Evolutionary conservation across 2,329 filamentous ascomycete species (phyloP).

Genomic region (Didymella lethalis): DNA sequence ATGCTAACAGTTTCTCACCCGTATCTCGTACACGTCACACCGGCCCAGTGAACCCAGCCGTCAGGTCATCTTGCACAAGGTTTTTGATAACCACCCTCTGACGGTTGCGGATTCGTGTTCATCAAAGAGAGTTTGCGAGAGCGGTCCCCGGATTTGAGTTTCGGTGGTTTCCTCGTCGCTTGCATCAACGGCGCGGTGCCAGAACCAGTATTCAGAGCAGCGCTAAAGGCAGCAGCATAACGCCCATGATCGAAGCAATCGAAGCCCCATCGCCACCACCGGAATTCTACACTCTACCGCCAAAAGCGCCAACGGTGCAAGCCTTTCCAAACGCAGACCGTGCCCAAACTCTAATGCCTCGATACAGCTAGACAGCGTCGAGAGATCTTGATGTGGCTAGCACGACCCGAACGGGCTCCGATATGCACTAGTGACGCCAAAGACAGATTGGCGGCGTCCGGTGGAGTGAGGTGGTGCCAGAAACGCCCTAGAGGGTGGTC

Average conservation of each 20-base stretch:
- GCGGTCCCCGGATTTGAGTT: background rate
- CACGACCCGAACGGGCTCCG: slow-evolving; percentile 3
- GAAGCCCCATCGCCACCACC: background rate
- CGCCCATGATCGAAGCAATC: slow-evolving; percentile 4
- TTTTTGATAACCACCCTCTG: background rate
- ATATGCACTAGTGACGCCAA: slow-evolving; percentile 13
- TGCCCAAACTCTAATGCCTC: slow-evolving; percentile 3
- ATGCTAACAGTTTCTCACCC: slow-evolving; percentile 1
- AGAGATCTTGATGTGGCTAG: background rate
- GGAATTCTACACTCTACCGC: slow-evolving; percentile 1
- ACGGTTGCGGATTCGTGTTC: background rate
- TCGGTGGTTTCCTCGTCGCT: slow-evolving; percentile 3
- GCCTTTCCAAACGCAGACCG: slow-evolving; percentile 6
- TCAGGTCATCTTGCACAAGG: background rate
- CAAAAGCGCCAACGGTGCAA: slow-evolving; percentile 8
- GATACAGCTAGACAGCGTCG: background rate
- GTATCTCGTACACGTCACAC: background rate
- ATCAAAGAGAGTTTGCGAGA: slow-evolving; percentile 8
- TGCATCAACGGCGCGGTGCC: slow-evolving; percentile 17
- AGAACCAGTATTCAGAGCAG: slow-evolving; percentile 1
- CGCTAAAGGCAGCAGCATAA: slow-evolving; percentile 9
- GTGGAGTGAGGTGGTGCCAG: background rate
- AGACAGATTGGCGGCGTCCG: background rate
- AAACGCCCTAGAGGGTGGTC: slow-evolving; percentile 10
- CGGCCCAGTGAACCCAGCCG: background rate